phyloP scores from a whole-genome alignment of 805 yeast species.

The Starmerella lactis-condensi region DNA sequence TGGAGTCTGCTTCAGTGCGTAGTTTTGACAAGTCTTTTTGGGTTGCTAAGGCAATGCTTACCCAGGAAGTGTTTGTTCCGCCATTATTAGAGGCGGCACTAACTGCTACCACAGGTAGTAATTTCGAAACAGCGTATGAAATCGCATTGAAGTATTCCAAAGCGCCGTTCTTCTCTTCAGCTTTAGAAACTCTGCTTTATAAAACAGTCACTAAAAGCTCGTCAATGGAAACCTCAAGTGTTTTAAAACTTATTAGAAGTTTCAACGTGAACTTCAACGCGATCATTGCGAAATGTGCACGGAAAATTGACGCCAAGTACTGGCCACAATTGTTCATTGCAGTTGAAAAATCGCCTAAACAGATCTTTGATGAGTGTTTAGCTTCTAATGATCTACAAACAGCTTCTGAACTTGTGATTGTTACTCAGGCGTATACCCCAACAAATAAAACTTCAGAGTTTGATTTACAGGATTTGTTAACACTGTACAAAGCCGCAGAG shows the following conservation, averaged over 20 bases:
- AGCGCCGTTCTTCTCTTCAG: constrained; percentile 26
- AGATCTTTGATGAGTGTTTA: constrained; percentile 24
- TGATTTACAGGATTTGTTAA: constrained; percentile 8
- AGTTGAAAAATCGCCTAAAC: constrained; percentile 21
- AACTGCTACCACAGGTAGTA: constrained; percentile 5
- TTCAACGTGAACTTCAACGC: constrained; percentile 23
- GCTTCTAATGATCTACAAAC: constrained; percentile 22
- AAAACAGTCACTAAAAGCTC: constrained; percentile 14
- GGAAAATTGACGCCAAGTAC: constrained; percentile 39
- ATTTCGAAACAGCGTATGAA: constrained; percentile 11
- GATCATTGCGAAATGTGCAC: constrained; percentile 31
- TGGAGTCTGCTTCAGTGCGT: constrained; percentile 29
- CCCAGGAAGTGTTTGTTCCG: constrained; percentile 22
- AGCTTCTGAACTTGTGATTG: constrained; percentile 26
- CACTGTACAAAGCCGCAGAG: constrained; percentile 22
- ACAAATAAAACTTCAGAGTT: constrained; percentile 4
- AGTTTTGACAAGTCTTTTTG: constrained; percentile 22
- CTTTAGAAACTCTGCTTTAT: constrained; percentile 26
- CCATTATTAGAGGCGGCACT: constrained; percentile 20
- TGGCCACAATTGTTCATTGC: constrained; percentile 30
- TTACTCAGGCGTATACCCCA: constrained; percentile 22
- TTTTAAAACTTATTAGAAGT: constrained; percentile 19
- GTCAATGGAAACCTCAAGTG: constrained; percentile 6
- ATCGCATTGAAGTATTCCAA: constrained; percentile 20
- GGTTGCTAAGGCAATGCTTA: constrained; percentile 19